Base-by-base conservation (phyloP, 768 basidiomycete species). In the Russula emetica region DNA sequence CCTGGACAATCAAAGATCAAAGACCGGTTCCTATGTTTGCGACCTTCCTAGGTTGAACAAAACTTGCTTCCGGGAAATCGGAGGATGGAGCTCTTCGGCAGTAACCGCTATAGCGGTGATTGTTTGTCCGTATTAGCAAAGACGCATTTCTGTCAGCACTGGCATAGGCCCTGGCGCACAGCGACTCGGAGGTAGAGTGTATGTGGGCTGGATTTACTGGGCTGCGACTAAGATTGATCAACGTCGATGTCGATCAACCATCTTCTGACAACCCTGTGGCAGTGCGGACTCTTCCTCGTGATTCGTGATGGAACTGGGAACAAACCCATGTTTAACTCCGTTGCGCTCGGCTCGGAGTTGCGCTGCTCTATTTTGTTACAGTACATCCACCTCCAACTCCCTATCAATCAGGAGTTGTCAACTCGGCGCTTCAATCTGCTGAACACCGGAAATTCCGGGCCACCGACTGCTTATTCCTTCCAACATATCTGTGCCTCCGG, bases 351-450 rank as follows among this genome's bases (percentile, higher is more conserved):
- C 6, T 28, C 60, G 44, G 40, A 8, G 10, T 32, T 13, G 16
- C 42, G 22, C 42, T 45, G 53, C 13, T n/a, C 50, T 26, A 26
- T 38, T 20, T 38, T 20, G 30, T 18, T 32, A 32, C 30, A 6
- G n/a, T 9, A 34, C 42, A 28, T 45, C 32, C 11, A 7, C 11
- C 56, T 54, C 10, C 20, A 18, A 54, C 45, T 54, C 52, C 58
- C 58, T 55, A 64, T 64, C 63, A 64, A 32, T 40, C 26, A 60
- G 63, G 58, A 55, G 24, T 30, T 26, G 14, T 50, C 55, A 47
- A 42, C 28, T 42, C 58, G 54, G 45, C 53, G n/a, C 36, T 18
- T 24, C 51, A 34, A 10, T 3, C 5, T 32, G 22, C 5, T 32
- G 22, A 47, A n/a, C 11, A 9, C 62, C 63, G 58, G 8, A n/a